Conservation (phyloP, 2,329 filamentous ascomycete species). For the Colletotrichum australisinense region DNA sequence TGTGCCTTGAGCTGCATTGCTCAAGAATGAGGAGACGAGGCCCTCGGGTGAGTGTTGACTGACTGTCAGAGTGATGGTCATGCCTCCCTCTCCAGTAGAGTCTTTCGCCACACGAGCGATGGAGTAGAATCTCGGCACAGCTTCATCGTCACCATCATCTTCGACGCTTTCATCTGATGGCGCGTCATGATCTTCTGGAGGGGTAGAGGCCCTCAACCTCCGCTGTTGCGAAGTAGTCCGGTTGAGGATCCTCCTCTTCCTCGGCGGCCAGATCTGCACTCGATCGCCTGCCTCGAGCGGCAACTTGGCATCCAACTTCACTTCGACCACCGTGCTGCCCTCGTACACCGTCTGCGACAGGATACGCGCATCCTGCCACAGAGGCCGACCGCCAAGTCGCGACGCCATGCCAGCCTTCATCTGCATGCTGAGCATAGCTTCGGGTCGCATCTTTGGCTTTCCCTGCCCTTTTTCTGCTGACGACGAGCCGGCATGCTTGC, state of each 20-base stretch:
- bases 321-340: slow-evolving; percentile 6
- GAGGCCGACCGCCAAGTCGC: slow-evolving; percentile 21
- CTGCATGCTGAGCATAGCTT: slow-evolving; percentile 33
- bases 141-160: background rate
- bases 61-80: slow-evolving; percentile 22
- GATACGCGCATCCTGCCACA: slow-evolving; percentile 27
- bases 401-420: slow-evolving; percentile 33
- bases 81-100: background rate
- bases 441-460: slow-evolving; percentile 15
- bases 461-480: background rate
- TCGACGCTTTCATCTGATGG: background rate
- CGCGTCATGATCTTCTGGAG: slow-evolving; percentile 1
- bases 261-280: slow-evolving; percentile 27
- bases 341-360: slow-evolving; percentile 17
- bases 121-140: slow-evolving; percentile 30
- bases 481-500: background rate
- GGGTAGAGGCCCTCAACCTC: background rate
- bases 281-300: slow-evolving; percentile 29
- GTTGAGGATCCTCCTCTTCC: slow-evolving; percentile 7
- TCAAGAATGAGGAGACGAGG: slow-evolving; percentile 20
- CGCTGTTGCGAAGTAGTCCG: background rate
- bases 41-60: slow-evolving; percentile 28
- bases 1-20: slow-evolving; percentile 10
- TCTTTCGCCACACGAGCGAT: slow-evolving; percentile 17
- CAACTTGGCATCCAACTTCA: slow-evolving; percentile 18